Percentiles rank a stretch among this genome's conserved stretches.
Evolutionary conservation across 2,329 filamentous ascomycete species (phyloP).

Genomic region (Botryotinia convoluta): DNA sequence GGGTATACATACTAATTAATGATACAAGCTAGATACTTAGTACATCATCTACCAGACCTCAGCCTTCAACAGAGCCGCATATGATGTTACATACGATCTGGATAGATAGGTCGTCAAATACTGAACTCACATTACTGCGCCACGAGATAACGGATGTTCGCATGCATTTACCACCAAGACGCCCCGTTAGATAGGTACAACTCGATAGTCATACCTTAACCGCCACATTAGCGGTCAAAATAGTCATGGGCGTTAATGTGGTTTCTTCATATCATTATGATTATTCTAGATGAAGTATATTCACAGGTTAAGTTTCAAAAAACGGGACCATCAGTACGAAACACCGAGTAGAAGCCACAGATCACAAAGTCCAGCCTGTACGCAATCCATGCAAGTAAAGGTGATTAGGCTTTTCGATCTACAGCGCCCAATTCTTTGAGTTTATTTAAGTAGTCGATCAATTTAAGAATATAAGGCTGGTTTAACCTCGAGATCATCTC

Average conservation of each 20-base stretch:
- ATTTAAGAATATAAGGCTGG: background rate
- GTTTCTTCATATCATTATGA: background rate
- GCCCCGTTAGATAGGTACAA: background rate
- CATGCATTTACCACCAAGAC: background rate
- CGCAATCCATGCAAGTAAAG: background rate
- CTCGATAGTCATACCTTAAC: background rate
- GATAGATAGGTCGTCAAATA: background rate
- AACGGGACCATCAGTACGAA: too few species aligned
- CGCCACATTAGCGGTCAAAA: background rate
- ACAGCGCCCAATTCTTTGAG: background rate
- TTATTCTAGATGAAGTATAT: background rate
- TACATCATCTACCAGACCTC: background rate
- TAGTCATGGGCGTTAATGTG: background rate
- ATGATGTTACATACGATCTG: background rate
- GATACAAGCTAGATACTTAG: background rate
- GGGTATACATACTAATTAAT: background rate
- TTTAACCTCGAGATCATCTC: background rate
- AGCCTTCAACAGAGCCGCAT: slow-evolving; percentile 1
- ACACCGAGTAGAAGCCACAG: background rate
- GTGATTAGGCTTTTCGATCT: background rate
- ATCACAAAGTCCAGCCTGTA: background rate
- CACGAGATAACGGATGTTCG: background rate
- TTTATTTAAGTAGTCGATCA: background rate
- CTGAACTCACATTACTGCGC: background rate
- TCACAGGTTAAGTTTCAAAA: background rate